Base-by-base conservation (phyloP, 2,329 filamentous ascomycete species). In the Phoma sp. region DNA sequence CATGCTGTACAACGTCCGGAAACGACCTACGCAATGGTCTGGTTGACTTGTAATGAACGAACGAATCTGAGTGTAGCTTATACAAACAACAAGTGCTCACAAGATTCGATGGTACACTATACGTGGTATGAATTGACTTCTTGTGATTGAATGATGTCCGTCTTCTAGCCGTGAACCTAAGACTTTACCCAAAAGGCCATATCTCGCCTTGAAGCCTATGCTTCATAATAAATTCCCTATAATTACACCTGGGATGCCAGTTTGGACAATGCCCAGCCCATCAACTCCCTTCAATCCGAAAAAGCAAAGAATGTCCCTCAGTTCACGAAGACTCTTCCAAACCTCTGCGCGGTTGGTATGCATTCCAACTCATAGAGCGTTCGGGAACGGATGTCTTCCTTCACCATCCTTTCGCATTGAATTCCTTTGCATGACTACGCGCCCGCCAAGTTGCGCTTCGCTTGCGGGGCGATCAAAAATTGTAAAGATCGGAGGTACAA, bases 321-420 rank as follows among this genome's bases (percentile, higher is more conserved):
- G 7, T 10, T 17, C 18, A 40, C 51, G 51, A 49, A 49, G 45
- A 45, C 29, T 45, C 51, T 45, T 54, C 51, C 51, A 18, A 46
- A 49, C 21, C 39, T 49, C 46, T 49, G 21, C 12, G 39, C 46
- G 4, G 39, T 54, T 36, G 40, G 26, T 2, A 23, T 26, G 21
- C 7, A 7, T 30, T 34, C 28, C 45, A 48, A 53, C 43, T 45
- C 18, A n/a, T 26, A 39, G 43, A 54, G 46, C 23, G 39, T 54
- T 40, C 45, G 51, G 51, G 51, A 36, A 15, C 12, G 28, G 29
- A 28, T 6, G 7, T 20, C 28, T 18, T 40, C 12, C 28, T 43
- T 26, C 20, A 11, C 33, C 45, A 34, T 38, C 21, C 20, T 47
- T 33, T 34, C 30, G 21, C 39, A 40, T 14, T 34, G 17, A 39